Evolutionary conservation across 306 rosid genomes (phyloP).

Genomic region (Neltuma alba): DNA sequence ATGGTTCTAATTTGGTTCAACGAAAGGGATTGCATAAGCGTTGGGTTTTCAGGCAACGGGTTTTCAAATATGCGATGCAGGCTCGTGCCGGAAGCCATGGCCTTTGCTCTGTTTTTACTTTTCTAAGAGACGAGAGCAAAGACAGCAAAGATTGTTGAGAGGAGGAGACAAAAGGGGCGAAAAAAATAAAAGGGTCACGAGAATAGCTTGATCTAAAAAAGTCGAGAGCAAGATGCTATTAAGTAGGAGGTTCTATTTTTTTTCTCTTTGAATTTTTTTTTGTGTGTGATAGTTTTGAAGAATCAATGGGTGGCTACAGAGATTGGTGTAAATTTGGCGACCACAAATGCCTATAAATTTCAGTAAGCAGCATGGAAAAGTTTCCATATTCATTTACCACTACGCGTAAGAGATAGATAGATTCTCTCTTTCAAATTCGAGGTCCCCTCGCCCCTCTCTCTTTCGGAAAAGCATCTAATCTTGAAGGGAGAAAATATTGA

Average conservation of each 20-base stretch:
- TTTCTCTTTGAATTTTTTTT: neutral
- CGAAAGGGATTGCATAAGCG: conserved; percentile 67
- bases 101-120: conserved; percentile 25
- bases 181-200: conserved; percentile 32
- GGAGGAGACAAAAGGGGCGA: conserved; percentile 28
- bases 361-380: neutral
- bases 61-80: conserved; percentile 72
- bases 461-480: conserved; percentile 26
- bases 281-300: conserved; percentile 22
- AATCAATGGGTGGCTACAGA: conserved; percentile 46
- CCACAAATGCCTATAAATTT: conserved; percentile 31
- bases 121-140: conserved; percentile 8
- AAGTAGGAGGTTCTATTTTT: conserved; percentile 38
- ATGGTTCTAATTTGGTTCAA: conserved; percentile 62
- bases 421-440: conserved; percentile 1
- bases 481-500: neutral
- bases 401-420: conserved; percentile 1
- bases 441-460: conserved; percentile 14
- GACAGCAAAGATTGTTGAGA: conserved; percentile 29
- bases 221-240: conserved; percentile 48
- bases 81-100: conserved; percentile 82
- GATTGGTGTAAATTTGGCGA: conserved; percentile 53
- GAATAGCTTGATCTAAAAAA: conserved; percentile 51
- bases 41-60: conserved; percentile 64
- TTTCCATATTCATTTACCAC: neutral